Base-by-base conservation (phyloP, 257 asterid genomes). In the Cinchona pubescens region DNA sequence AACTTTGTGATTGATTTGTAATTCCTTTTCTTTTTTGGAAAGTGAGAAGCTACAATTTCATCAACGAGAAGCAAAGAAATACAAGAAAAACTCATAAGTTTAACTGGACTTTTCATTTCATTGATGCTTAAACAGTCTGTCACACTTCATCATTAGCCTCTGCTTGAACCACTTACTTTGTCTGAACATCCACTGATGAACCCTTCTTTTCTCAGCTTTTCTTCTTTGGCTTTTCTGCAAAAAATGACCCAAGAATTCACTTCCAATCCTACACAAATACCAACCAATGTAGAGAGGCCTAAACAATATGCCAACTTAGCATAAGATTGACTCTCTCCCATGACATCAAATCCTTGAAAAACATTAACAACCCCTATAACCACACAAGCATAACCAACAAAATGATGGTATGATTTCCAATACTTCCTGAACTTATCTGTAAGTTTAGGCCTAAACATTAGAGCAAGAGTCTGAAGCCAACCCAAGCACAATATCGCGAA, bases 391-490 rank as follows among this genome's bases (percentile, higher is more conserved):
- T 94, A 94, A 7, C 99, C 99, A 6, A 92, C 99, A 73, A 94
- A 86, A 56, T 92, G 99, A 43, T 94, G 99, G 68, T 94, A 94
- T 0, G 99, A 94, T 72, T 94, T 94, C 99, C 99, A 94, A 15
- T 94, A 94, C 63, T 86, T 90, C 65, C 99, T 79, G 25, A 86
- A 90, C 51, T 88, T 90, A 67, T 94, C 75, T 13, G 97, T 94
- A 8, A 96, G 88, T 65, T 84, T 90, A 2, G 99, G 99, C 85
- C 97, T 81, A 64, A 94, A 90, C 27, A 94, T 29, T 62, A 94
- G 75, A 0, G 99, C 99, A 81, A 88, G 42, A 4, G 99, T 90
- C 63, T 94, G 99, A 67, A 92, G 81, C 94, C 97, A 90, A 27
- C 96, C 97, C 58, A 92, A 67, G 69, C 93, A 84, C 66, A 94